These are phyloP conservation scores for Panicum virgatum DNA, from an alignment of 202 grass and related monocot species.

Conservation along the genomic window DNA sequence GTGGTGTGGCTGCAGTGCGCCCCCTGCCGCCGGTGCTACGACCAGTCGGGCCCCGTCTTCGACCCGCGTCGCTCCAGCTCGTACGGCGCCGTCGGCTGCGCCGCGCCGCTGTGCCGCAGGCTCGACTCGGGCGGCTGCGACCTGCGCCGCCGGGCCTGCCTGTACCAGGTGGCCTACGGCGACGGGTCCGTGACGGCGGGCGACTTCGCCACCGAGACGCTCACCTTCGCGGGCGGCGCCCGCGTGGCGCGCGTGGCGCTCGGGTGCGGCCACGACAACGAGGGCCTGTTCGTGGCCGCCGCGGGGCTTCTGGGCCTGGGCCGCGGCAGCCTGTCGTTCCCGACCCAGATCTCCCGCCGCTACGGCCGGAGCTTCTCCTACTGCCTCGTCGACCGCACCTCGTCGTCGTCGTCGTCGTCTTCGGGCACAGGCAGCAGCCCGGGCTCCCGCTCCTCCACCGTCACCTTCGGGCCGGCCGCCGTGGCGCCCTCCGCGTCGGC, in stretches of 20 bases:
- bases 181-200: conserved; percentile 87
- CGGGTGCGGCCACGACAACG: conserved; percentile 92
- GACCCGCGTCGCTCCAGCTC: conserved; percentile 75
- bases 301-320: conserved; percentile 89
- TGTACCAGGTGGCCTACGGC: conserved; percentile 95
- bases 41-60: conserved; percentile 81
- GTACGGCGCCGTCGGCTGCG: conserved; percentile 68
- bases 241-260: conserved; percentile 73
- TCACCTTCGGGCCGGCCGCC: conserved; percentile 54
- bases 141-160: conserved; percentile 63
- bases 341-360: conserved; percentile 73
- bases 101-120: conserved; percentile 67
- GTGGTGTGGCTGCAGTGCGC: conserved; percentile 95
- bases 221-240: conserved; percentile 67
- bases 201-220: conserved; percentile 81
- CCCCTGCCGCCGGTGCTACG: conserved; percentile 89
- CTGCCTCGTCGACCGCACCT: conserved; percentile 94
- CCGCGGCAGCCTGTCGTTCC: conserved; percentile 79
- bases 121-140: conserved; percentile 85
- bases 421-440: neutral
- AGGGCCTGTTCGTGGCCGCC: conserved; percentile 88
- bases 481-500: conserved; percentile 25
- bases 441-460: conserved; percentile 49
- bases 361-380: conserved; percentile 89
- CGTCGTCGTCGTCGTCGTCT: conserved; percentile 42